These are phyloP conservation scores for Boletellus emodensis DNA, from an alignment of 768 basidiomycete genomes.

Conservation along the genomic window DNA sequence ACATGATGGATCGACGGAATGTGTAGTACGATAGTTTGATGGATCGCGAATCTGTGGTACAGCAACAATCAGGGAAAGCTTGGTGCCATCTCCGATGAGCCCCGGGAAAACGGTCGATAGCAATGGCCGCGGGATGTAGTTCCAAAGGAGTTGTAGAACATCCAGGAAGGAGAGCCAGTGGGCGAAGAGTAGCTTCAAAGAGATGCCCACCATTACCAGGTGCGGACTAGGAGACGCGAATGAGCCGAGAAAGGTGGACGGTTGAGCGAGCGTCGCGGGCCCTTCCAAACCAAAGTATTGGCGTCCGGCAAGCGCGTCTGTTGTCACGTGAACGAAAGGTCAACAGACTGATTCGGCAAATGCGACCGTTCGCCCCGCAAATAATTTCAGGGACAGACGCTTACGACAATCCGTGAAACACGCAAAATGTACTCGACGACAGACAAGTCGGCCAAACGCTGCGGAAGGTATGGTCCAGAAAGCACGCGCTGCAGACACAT, in stretches of 20 bases:
- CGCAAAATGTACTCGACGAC: no score
- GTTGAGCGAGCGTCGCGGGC: background rate
- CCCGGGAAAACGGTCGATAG: conserved; percentile 7
- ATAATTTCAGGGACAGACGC: no score
- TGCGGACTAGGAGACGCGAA: background rate
- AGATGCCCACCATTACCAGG: background rate
- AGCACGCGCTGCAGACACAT: no score
- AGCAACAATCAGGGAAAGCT: background rate
- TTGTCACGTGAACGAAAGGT: conserved; percentile 20
- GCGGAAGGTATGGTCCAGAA: no score
- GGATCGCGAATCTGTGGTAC: background rate
- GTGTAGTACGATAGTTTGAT: background rate
- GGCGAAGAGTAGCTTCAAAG: conserved; percentile 5
- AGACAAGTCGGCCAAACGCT: no score
- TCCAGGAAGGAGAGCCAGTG: conserved; percentile 15
- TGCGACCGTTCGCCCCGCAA: no score
- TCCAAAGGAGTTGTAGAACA: conserved; percentile 8
- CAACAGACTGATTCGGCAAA: conserved; percentile 1
- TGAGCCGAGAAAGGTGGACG: background rate
- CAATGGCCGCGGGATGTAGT: conserved; percentile 4
- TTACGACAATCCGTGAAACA: no score
- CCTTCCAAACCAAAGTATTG: no score
- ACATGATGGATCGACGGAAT: conserved; percentile 3
- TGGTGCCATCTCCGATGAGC: conserved; percentile 4
- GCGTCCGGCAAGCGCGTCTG: conserved; percentile 1